phyloP scores from a whole-genome alignment of 2,329 filamentous ascomycete species.

The Colletotrichum liriopes region DNA sequence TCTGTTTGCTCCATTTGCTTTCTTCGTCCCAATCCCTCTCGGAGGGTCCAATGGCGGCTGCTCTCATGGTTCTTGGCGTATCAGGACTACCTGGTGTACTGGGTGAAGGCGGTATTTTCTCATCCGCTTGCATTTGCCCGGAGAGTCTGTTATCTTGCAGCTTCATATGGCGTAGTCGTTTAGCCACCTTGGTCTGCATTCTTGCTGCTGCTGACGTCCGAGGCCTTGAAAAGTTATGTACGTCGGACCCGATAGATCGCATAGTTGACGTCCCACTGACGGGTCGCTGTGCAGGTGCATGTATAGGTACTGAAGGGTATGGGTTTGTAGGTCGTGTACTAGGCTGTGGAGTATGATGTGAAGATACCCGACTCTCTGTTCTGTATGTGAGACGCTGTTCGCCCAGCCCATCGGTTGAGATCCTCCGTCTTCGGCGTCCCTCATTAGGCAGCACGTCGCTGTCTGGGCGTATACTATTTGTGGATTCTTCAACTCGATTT shows the following conservation, averaged over 20 bases:
- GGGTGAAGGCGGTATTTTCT: neutral
- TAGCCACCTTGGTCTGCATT: slow-evolving; percentile 35
- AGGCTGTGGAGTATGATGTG: neutral
- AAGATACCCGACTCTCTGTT: slow-evolving; percentile 3
- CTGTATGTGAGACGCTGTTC: neutral
- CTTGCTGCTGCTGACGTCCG: slow-evolving; percentile 34
- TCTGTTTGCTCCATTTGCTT: neutral
- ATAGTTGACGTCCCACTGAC: slow-evolving; percentile 2
- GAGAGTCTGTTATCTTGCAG: neutral
- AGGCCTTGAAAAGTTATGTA: slow-evolving; percentile 39
- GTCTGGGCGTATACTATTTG: slow-evolving; percentile 18
- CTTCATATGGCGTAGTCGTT: slow-evolving; percentile 6
- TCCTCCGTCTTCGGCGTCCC: slow-evolving; percentile 10
- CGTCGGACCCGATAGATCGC: neutral
- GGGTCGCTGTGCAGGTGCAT: neutral
- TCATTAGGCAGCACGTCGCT: slow-evolving; percentile 27
- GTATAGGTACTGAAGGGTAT: neutral
- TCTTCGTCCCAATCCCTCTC: neutral
- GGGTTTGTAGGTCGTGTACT: slow-evolving; percentile 12
- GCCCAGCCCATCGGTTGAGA: neutral
- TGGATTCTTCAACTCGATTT: neutral
- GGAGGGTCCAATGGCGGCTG: slow-evolving; percentile 10
- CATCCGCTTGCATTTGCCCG: neutral
- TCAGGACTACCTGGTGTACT: slow-evolving; percentile 3
- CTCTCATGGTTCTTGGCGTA: slow-evolving; percentile 11